Conservation (phyloP, 129 eudicot genomes). For the Tanacetum coccineum region DNA sequence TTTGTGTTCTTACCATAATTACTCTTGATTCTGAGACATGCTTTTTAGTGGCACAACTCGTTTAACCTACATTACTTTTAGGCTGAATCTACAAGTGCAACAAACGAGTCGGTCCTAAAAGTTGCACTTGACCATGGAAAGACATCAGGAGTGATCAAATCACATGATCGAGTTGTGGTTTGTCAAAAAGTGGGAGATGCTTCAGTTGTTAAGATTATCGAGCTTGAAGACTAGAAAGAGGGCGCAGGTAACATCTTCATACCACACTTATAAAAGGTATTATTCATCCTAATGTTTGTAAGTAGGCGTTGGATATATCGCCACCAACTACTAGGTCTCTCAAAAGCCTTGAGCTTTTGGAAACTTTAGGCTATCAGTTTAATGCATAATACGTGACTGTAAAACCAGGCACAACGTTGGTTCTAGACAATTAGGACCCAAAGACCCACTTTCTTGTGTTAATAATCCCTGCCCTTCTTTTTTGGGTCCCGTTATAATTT, state of each 20-base stretch:
- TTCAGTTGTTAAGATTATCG: constrained; percentile 83
- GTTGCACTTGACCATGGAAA: constrained; percentile 86
- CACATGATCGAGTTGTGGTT: constrained; percentile 80
- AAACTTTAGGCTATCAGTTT: constrained; percentile 15
- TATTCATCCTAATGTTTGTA: constrained; percentile 12
- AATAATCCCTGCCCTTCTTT: not conserved
- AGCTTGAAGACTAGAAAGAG: constrained; percentile 56
- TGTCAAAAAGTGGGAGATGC: constrained; percentile 92
- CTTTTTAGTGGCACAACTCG: not conserved
- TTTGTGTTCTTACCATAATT: not conserved
- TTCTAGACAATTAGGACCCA: constrained; percentile 16
- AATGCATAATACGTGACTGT: constrained; percentile 16
- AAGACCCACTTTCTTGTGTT: constrained; percentile 16
- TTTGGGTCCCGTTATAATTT: too few relatives aligned
- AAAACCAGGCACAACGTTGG: constrained; percentile 24
- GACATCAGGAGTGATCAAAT: constrained; percentile 63
- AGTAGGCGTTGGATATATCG: constrained; percentile 40
- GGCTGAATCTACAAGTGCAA: constrained; percentile 76
- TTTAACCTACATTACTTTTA: constrained; percentile 19
- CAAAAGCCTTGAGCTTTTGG: not conserved
- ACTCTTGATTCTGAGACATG: not conserved
- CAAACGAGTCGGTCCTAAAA: constrained; percentile 69
- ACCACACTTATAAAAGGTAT: not conserved
- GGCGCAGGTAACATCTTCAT: not conserved
- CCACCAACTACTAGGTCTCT: constrained; percentile 18